Base-by-base conservation (phyloP, 2,329 filamentous ascomycete genomes). In the Parasarocladium wereldwijsianum region DNA sequence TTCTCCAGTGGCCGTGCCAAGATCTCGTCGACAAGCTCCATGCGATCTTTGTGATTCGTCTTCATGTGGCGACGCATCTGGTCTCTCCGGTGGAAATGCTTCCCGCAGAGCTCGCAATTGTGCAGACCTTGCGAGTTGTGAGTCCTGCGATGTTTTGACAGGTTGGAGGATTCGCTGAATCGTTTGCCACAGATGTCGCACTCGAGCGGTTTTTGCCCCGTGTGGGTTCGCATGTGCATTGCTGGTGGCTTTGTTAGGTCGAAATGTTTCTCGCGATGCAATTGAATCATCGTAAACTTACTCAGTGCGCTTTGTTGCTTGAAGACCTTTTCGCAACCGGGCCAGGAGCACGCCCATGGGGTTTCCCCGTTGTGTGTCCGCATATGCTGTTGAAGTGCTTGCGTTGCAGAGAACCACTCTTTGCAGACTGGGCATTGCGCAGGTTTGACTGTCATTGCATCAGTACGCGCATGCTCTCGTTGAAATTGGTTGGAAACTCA, bases 151-250 rank as follows among this genome's bases (percentile, higher is more conserved):
- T 78, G 73, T 40, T 77, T 78, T 29, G 71, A 70, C 12, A 77
- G 51, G 40, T 77, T 78, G 4, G 71, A 76, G 0, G 71, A 76
- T 44, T 78, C 71, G 35, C 66, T 63, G 43, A 78, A 78, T 8
- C 51, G 51, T 41, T 70, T 72, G 26, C 57, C 59, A 39, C 73
- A 78, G 17, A 64, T 54, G 2, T 67, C 60, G 37, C 72, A 77
- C 25, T 55, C 49, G 0, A 77, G 50, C 0, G 72, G 72, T 42
- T 77, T 78, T 26, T 69, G 63, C 24, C 72, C 70, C 1, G 74
- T 76, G 41, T 80, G 76, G 2, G 66, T 72, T 22, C 73, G 62
- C 40, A 66, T 64, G 40, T 81, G 76, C 59, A 76, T 76, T n/a
- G 72, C 70, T 74, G 38, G 18, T 26, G 16, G n/a, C n/a, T 30